Evolutionary conservation across 108 stramenopile genomes (phyloP).

Genomic region (Nitzschia putrida): DNA sequence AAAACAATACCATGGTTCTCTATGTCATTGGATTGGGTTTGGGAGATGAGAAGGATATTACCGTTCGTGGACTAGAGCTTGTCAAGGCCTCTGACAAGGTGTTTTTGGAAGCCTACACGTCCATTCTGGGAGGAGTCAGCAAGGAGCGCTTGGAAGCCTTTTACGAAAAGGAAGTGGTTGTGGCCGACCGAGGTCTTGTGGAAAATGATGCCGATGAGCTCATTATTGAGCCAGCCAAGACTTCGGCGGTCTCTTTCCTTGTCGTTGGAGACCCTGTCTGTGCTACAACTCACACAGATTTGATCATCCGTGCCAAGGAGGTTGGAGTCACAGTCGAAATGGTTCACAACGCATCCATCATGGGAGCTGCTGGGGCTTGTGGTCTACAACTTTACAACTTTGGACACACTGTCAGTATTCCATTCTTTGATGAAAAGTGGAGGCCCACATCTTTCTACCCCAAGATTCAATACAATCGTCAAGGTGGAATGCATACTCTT

Average conservation of each 20-base stretch:
- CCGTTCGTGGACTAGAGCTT: conserved; percentile 95
- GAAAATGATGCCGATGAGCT: conserved; percentile 93
- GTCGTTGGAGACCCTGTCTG: conserved; percentile 99
- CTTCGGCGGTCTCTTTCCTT: conserved; percentile 88
- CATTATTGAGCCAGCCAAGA: conserved; percentile 81
- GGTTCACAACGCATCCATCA: conserved; percentile 98
- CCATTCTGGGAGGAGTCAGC: conserved; percentile 83
- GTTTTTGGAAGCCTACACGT: conserved; percentile 98
- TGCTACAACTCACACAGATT: conserved; percentile 97
- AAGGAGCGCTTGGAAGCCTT: conserved; percentile 84
- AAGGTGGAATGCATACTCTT: conserved; percentile 98
- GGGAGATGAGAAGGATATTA: conserved; percentile 97
- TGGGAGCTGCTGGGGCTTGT: conserved; percentile 96
- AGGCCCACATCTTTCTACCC: conserved; percentile 93
- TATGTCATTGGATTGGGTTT: conserved; percentile 98
- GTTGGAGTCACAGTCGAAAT: conserved; percentile 83
- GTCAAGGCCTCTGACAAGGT: conserved; percentile 81
- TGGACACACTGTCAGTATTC: conserved; percentile 97
- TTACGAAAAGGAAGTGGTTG: conserved; percentile 83
- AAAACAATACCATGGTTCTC: conserved; percentile 75
- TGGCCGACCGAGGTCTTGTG: conserved; percentile 94
- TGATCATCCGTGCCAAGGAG: conserved; percentile 87
- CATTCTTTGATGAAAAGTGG: conserved; percentile 96
- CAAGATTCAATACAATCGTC: conserved; percentile 92
- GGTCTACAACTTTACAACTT: conserved; percentile 98